Base-by-base conservation (phyloP, 139 green algal species). In the Volvox reticuliferus region DNA sequence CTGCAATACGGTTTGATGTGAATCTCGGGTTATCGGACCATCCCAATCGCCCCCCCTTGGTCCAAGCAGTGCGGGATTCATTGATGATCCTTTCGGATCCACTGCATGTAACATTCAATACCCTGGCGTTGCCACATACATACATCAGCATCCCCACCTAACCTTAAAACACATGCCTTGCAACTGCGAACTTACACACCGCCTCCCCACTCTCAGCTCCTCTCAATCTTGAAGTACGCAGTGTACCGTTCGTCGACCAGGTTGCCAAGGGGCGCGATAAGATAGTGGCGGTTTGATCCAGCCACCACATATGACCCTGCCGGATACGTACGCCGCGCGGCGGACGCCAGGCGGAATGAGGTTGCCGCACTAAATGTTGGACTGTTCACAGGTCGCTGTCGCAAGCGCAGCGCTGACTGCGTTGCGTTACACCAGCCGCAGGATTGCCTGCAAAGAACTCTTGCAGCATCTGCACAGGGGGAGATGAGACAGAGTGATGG, bases 211-310 rank as follows among this genome's bases (percentile, higher is more conserved):
- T 2, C 33, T 81, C 12, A 81, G 32, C 78, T 67, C 21, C 67
- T 86, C 55, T 86, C 61, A 1, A 79, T 19, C 65, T 62, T 63
- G 65, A 90, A 90, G 86, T 90, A 82, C 1, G 86, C 86, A 18
- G 87, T 87, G 79, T 91, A 91, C 6, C 88, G 26, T 67, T 91
- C 88, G 79, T 91, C 88, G 24, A 91, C 68, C n/a, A 91, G 77
- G 63, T 87, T 81, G 78, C 88, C 88, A 12, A 91, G 24, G 22
- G 88, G 88, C 18, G 63, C 88, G 17, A 91, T n/a, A 79, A 91
- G 88, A 77, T 88, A 91, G 62, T 79, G 79, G 26, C 88, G 79
- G 36, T 87, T 91, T n/a, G 3, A 0, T n/a, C 65, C 88, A 1
- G 88, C 78, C 36, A 91, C 32, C 28, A 91, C 79, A 63, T 82